phyloP scores from a whole-genome alignment of 768 basidiomycete species.

The Rhodotorula taiwanensis region DNA sequence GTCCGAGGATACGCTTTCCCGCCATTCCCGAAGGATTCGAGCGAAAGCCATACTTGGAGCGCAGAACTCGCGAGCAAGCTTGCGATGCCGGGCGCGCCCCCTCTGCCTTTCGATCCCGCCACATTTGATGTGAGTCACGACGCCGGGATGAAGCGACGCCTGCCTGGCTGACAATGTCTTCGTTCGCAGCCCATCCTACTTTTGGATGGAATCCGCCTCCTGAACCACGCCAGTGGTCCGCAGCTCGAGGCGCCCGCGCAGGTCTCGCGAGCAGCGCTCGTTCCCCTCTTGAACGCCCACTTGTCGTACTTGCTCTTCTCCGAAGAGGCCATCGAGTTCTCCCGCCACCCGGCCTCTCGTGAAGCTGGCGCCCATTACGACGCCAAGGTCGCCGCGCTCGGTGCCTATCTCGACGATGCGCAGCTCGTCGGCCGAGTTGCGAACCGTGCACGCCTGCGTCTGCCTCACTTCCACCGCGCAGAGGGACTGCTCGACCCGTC shows the following conservation, averaged over 20 bases:
- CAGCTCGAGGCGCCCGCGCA: not conserved
- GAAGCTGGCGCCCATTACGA: slow-evolving; percentile 35
- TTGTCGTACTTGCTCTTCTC: slow-evolving; percentile 37
- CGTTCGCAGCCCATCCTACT: slow-evolving; percentile 32
- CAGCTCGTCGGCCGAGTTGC: slow-evolving; percentile 37
- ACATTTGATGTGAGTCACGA: slow-evolving; percentile 34
- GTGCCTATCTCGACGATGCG: slow-evolving; percentile 38
- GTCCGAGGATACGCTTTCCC: slow-evolving; percentile 33
- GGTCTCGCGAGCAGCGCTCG: slow-evolving; percentile 10
- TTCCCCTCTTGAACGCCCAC: slow-evolving; percentile 29
- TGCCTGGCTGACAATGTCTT: not conserved
- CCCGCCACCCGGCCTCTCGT: slow-evolving; percentile 12
- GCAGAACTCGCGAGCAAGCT: slow-evolving; percentile 5
- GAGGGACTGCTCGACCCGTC: slow-evolving; percentile 26
- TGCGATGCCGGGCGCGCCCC: not conserved
- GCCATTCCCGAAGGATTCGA: slow-evolving; percentile 12
- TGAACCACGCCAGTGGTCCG: slow-evolving; percentile 22
- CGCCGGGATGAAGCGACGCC: too few species aligned
- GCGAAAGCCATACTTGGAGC: slow-evolving; percentile 11
- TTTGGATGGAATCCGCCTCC: slow-evolving; percentile 37
- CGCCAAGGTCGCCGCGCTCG: slow-evolving; percentile 36
- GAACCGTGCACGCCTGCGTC: slow-evolving; percentile 30
- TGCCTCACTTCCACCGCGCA: slow-evolving; percentile 17
- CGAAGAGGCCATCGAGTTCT: slow-evolving; percentile 16
- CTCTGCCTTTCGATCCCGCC: slow-evolving; percentile 29